Conservation (phyloP, 257 asterid species). For the Fraxinus excelsior region DNA sequence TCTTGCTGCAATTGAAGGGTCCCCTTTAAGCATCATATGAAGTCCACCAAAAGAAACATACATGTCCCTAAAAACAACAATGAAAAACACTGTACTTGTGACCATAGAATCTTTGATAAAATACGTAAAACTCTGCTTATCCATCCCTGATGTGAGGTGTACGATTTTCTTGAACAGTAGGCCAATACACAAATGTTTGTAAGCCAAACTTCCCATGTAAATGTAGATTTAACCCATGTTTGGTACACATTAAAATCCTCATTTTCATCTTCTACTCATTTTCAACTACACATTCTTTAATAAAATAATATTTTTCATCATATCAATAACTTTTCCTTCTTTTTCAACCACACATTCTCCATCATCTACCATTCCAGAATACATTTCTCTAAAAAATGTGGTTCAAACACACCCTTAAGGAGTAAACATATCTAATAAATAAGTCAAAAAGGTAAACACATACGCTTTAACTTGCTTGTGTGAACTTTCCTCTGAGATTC, state of each 20-base stretch:
- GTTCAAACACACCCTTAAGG: too few species aligned
- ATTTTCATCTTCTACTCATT: too few species aligned
- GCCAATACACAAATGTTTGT: not conserved
- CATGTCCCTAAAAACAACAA: constrained; percentile 52
- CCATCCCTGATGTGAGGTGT: not conserved
- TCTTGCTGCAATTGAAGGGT: constrained; percentile 55
- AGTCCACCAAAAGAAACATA: constrained; percentile 78
- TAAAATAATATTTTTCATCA: too few species aligned
- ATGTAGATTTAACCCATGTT: too few species aligned
- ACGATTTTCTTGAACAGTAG: not conserved
- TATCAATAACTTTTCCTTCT: too few species aligned
- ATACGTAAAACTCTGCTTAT: not conserved
- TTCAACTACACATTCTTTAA: too few species aligned
- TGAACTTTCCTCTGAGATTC: constrained; percentile 68
- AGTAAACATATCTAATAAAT: not conserved
- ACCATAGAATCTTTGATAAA: not conserved
- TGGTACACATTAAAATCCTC: too few species aligned
- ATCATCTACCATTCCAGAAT: too few species aligned
- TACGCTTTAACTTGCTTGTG: constrained; percentile 74
- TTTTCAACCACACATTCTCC: too few species aligned
- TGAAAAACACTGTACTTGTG: not conserved
- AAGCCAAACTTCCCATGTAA: not conserved
- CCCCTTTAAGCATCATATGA: constrained; percentile 72
- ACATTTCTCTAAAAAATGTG: too few species aligned
- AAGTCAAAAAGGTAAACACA: constrained; percentile 17